Conservation (phyloP, 2,329 filamentous ascomycete genomes). For the Pestalotiopsis sp. region DNA sequence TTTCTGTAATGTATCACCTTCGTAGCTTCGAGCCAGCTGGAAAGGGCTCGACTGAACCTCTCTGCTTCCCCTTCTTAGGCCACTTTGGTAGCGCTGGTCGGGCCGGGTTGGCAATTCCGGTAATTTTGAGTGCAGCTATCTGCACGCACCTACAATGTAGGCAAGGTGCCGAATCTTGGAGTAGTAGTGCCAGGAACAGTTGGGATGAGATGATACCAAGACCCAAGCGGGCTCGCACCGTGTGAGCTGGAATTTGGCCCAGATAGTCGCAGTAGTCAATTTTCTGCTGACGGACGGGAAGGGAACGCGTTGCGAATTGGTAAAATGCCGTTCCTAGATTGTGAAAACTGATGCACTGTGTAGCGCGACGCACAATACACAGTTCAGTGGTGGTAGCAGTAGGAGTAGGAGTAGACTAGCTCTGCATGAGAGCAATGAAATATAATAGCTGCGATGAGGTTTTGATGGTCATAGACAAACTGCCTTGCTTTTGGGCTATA, state of each 20-base stretch:
- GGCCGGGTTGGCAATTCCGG: neutral
- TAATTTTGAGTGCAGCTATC: neutral
- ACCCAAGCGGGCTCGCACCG: neutral
- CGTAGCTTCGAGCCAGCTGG: too few relatives aligned
- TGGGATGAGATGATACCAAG: constrained; percentile 4
- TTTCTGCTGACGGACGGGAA: neutral
- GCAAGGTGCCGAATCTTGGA: neutral
- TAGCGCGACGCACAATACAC: neutral
- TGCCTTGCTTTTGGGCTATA: neutral
- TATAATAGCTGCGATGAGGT: neutral
- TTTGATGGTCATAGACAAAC: neutral
- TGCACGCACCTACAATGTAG: neutral
- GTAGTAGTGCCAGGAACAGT: neutral
- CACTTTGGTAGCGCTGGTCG: too few relatives aligned
- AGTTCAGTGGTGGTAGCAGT: too few relatives aligned
- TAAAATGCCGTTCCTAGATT: neutral
- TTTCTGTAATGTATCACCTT: too few relatives aligned
- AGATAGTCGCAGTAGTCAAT: neutral
- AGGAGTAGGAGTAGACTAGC: neutral
- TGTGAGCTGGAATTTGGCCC: neutral
- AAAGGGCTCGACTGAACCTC: too few relatives aligned
- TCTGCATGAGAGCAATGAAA: neutral
- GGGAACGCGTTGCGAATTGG: neutral
- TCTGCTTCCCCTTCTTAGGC: too few relatives aligned
- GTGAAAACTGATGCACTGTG: neutral